phyloP scores from a whole-genome alignment of 2,329 filamentous ascomycete species.

The Talaromyces sp. region DNA sequence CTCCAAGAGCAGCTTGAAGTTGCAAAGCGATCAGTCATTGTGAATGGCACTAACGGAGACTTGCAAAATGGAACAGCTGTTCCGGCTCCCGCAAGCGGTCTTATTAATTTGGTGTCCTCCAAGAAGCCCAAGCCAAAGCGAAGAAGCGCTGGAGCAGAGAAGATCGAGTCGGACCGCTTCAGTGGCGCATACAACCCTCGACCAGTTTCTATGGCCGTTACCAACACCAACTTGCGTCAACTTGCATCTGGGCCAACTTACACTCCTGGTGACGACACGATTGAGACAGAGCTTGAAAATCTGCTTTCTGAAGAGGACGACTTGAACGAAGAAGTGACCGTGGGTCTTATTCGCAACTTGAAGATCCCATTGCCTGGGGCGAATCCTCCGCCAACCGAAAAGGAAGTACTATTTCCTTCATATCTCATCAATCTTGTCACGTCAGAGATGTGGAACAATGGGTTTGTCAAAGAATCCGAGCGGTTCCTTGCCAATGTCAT shows the following conservation, averaged over 20 bases:
- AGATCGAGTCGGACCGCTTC: slow-evolving; percentile 80
- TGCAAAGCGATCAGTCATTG: slow-evolving; percentile 70
- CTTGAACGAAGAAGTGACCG: slow-evolving; percentile 92
- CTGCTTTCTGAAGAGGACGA: slow-evolving; percentile 92
- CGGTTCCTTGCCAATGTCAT: slow-evolving; percentile 98
- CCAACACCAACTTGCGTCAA: slow-evolving; percentile 55
- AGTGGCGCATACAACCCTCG: slow-evolving; percentile 89
- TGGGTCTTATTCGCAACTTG: slow-evolving; percentile 91
- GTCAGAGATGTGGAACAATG: slow-evolving; percentile 99
- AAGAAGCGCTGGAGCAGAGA: slow-evolving; percentile 82
- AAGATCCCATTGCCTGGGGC: slow-evolving; percentile 89
- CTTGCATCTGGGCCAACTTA: slow-evolving; percentile 71
- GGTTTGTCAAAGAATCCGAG: slow-evolving; percentile 98
- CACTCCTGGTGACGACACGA: slow-evolving; percentile 76
- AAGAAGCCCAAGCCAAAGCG: slow-evolving; percentile 85
- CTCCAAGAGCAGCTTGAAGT: slow-evolving; percentile 89
- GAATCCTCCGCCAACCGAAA: slow-evolving; percentile 87
- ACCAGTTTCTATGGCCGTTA: slow-evolving; percentile 91
- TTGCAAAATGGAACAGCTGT: slow-evolving; percentile 57
- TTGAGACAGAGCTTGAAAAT: slow-evolving; percentile 91
- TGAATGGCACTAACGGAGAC: slow-evolving; percentile 59
- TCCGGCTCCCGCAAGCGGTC: slow-evolving; percentile 60
- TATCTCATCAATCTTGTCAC: slow-evolving; percentile 99
- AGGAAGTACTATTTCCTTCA: slow-evolving; percentile 96
- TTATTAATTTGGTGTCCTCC: slow-evolving; percentile 94